Base-by-base conservation (phyloP, 1,284 basidiomycete genomes). In the Anthracocystis walkeri region DNA sequence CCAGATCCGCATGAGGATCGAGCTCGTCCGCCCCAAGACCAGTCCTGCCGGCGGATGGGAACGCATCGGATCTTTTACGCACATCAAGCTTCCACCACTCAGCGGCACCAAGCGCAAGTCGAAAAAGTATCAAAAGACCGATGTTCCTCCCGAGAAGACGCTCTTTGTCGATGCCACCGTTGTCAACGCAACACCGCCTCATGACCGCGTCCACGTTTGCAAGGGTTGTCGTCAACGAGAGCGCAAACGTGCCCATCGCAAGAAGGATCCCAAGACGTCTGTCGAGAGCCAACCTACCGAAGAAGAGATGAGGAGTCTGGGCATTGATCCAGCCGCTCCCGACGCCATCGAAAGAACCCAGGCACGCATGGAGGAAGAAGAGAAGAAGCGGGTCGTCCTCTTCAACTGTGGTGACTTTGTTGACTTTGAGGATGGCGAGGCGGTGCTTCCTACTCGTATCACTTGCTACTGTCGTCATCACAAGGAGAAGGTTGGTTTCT, bases 381-480 rank as follows among this genome's bases (percentile, higher is more conserved):
- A 82, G 59, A 79, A 80, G 68, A 82, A 83, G 58, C 81, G 82
- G 7, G 78, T 84, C 38, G 82, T 84, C 2, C 72, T 84, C 14
- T 99, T 99, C 88, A 99, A 99, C 83, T 97, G 95, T 80, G 90
- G 93, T 0, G 93, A 97, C 79, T 90, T 94, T 58, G 89, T 98
- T 54, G 93, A 95, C 80, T 94, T 99, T 83, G 92, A 91, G 16
- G 89, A 91, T 20, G 97, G 97, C 35, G 92, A 93, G 41, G 92
- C 92, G 14, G 89, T 93, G 20, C 88, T 99, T 18, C 97, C 97
- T 3, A 91, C 98, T 52, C 90, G 97, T 51, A 94, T 99, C 75
- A 97, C 97, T 7, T 99, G 97, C 87, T 99, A 99, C 86, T 99
- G 97, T 82, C 92, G 97, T 56, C 97, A 99, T 87, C 97, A 99